These are phyloP conservation scores for Sclerotinia trifoliorum DNA, from an alignment of 2,329 filamentous ascomycete species.

Conservation along the genomic window DNA sequence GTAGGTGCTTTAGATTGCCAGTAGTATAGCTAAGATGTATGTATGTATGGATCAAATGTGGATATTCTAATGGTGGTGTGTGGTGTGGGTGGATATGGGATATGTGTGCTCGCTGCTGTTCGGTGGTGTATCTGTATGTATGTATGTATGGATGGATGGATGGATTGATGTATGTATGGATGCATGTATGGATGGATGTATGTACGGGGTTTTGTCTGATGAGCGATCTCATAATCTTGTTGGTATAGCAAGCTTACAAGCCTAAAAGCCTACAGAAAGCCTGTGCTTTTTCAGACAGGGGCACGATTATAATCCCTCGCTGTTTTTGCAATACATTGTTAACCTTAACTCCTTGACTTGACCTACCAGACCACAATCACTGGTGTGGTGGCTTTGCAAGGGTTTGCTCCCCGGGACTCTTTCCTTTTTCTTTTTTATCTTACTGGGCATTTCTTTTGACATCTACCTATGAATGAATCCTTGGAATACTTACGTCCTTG, in stretches of 20 bases:
- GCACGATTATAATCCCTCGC: conserved; percentile 13
- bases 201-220: conserved; percentile 10
- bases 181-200: not conserved
- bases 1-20: conserved; percentile 31
- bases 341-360: conserved; percentile 20
- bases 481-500: conserved; percentile 10
- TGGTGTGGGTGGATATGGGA: conserved; percentile 10
- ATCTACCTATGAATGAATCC: conserved; percentile 6
- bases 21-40: conserved; percentile 14
- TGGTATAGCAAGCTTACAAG: conserved; percentile 13
- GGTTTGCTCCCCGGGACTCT: conserved; percentile 12
- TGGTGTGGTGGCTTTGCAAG: conserved; percentile 25
- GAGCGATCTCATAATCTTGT: conserved; percentile 22
- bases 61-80: not conserved
- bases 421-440: not conserved
- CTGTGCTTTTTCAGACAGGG: conserved; percentile 15
- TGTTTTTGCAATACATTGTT: not conserved
- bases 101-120: conserved; percentile 10
- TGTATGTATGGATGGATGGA: not conserved
- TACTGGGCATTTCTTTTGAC: not conserved
- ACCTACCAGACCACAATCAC: conserved; percentile 11
- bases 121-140: conserved; percentile 11
- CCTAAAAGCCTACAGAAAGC: conserved; percentile 16
- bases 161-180: not conserved
- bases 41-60: conserved; percentile 24